Evolutionary conservation across 2,329 filamentous ascomycete species (phyloP), one percentile per base, ranked within the genome.

Genomic region (Graphilbum fragrans): DNA sequence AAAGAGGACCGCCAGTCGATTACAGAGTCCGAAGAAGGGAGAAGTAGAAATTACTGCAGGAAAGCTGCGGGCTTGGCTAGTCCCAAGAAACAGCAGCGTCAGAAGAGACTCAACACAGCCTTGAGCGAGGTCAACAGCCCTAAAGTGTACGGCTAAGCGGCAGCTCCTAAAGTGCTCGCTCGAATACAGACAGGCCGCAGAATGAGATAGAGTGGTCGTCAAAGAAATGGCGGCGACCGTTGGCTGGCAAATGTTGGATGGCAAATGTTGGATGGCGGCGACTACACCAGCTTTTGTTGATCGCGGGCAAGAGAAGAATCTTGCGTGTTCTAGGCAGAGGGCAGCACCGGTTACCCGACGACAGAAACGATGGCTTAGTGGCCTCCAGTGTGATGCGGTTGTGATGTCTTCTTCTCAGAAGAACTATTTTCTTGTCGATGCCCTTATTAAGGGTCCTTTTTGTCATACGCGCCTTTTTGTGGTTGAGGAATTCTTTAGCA

Each of bases 1-100:
- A 22, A 10, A 16, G n/a, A n/a, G 23, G 22, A 37, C 37, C 18
- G 27, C 37, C 39, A 22, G 41, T 38, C 41, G 40, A 36, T 41
- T 42, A 42, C 40, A 37, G 31, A 40, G 33, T 42, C 37, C 41
- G 34, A 33, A 36, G 29, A 37, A 22, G 12, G 23, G 23, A 27
- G 23, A 16, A 37, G 27, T 34, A 27, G 19, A 44, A 51, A 53
- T 52, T 49, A 52, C 50, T 45, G 44, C 53, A 55, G 54, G 10
- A 19, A 9, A 21, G n/a, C n/a, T 36, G 34, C 34, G 34, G 34
- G 8, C n/a, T n/a, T n/a, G n/a, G n/a, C n/a, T n/a, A n/a, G n/a
- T n/a, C 29, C 11, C 29, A 14, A 31, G 29, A 31, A 10, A 31
- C 29, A 8, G 29, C 29, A 14, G n/a, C 11, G 14, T 16, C 5